Evolutionary conservation across 108 stramenopile species (phyloP).

Genomic region (Stephanodiscus triporus): DNA sequence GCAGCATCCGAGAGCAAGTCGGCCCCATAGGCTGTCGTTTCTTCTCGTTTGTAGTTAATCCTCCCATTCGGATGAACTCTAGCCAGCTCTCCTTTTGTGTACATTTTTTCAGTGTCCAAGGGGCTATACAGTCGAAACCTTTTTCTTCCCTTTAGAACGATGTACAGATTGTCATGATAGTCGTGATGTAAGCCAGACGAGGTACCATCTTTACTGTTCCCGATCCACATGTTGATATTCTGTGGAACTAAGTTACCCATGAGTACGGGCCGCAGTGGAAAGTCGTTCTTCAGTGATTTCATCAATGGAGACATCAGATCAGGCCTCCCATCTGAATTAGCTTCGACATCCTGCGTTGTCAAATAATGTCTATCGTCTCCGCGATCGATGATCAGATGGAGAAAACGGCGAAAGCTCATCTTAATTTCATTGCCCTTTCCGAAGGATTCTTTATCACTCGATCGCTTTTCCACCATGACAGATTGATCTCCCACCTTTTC

Average conservation of each 20-base stretch:
- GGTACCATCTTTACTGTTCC: conserved; percentile 33
- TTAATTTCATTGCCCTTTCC: conserved; percentile 43
- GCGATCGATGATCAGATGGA: conserved; percentile 12
- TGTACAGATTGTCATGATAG: conserved; percentile 98
- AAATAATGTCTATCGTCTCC: conserved; percentile 50
- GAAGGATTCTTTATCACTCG: conserved; percentile 23
- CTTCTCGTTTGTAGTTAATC: conserved; percentile 76
- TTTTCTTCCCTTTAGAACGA: conserved; percentile 86
- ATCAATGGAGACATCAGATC: conserved; percentile 57
- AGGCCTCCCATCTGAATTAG: conserved; percentile 51
- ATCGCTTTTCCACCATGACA: conserved; percentile 48
- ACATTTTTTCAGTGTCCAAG: conserved; percentile 62
- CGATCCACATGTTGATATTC: conserved; percentile 94
- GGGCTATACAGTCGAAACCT: conserved; percentile 84
- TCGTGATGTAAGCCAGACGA: conserved; percentile 97
- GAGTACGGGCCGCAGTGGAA: conserved; percentile 71
- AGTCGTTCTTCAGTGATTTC: conserved; percentile 45
- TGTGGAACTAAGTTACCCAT: conserved; percentile 70
- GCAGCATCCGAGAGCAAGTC: conserved; percentile 48
- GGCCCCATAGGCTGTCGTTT: conserved; percentile 46
- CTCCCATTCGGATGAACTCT: conserved; percentile 90
- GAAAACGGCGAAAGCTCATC: conserved; percentile 41
- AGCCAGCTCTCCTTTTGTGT: conserved; percentile 68
- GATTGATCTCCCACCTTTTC: conserved; percentile 15
- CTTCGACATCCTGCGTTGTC: conserved; percentile 55